Conservation (phyloP, 1,284 basidiomycete genomes). For the Coniophora puteana region DNA sequence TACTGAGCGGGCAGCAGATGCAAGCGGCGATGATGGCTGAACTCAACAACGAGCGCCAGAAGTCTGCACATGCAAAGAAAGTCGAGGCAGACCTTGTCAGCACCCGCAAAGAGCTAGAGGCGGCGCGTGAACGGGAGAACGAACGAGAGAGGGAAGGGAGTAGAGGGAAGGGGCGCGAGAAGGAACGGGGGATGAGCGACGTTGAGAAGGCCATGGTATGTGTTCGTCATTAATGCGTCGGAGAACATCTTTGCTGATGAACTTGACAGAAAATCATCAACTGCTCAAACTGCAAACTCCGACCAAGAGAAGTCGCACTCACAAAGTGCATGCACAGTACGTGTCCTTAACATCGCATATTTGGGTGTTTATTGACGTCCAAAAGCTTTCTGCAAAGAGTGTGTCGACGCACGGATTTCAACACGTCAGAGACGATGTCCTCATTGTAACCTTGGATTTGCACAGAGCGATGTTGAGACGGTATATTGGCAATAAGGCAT, state of each 20-base stretch:
- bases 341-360: conserved; percentile 28
- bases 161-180: conserved; percentile 57
- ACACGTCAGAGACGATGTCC: conserved; percentile 97
- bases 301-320: conserved; percentile 85
- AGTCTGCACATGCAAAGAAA: too few relatives aligned
- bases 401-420: conserved; percentile 85
- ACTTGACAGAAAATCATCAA: conserved; percentile 72
- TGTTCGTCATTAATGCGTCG: too few relatives aligned
- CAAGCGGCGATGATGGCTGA: too few relatives aligned
- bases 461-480: conserved; percentile 82
- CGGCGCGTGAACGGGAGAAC: conserved; percentile 25
- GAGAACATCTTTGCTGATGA: neutral
- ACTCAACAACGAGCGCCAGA: too few relatives aligned
- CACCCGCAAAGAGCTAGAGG: conserved; percentile 39
- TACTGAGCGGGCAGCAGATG: conserved; percentile 42
- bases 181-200: conserved; percentile 43
- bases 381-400: conserved; percentile 84
- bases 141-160: conserved; percentile 39
- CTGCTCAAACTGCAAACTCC: conserved; percentile 87
- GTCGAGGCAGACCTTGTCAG: conserved; percentile 47
- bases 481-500: conserved; percentile 73
- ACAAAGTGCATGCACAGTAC: conserved; percentile 94
- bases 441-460: conserved; percentile 83
- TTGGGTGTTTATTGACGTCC: conserved; percentile 4
- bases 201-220: too few relatives aligned